Conservation (phyloP, 176 grass and related monocot genomes). For the Avena eriantha region DNA sequence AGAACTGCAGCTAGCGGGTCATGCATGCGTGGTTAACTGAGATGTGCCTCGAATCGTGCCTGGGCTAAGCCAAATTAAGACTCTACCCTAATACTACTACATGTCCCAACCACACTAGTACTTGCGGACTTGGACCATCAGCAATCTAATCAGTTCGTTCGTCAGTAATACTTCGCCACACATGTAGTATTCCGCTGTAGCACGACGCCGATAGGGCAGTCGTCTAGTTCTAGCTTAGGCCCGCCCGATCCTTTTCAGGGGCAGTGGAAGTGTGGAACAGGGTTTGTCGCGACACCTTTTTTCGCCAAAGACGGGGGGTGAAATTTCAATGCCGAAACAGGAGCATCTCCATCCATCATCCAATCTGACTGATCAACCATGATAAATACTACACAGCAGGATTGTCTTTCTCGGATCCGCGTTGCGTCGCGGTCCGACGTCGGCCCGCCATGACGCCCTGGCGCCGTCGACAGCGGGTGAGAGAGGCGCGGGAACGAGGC, state of each 20-base stretch:
- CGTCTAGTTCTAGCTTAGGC: constrained; percentile 6
- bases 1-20: neutral
- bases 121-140: neutral
- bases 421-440: constrained; percentile 16
- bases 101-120: too few relatives aligned
- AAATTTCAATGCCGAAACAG: neutral
- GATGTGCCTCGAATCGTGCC: too few relatives aligned
- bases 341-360: neutral
- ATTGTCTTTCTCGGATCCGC: constrained; percentile 41
- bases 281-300: neutral
- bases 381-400: too few relatives aligned
- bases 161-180: constrained; percentile 17
- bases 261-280: constrained; percentile 33
- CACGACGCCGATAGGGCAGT: neutral
- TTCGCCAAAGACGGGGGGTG: neutral
- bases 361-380: neutral
- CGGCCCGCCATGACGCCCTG: neutral
- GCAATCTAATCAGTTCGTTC: constrained; percentile 30
- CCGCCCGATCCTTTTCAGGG: constrained; percentile 27
- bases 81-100: neutral
- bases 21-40: neutral
- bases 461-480: neutral
- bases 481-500: constrained; percentile 41
- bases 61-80: neutral
- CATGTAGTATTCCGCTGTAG: constrained; percentile 29